phyloP scores from a whole-genome alignment of 345 rosid species.

The Lumnitzera littorea region DNA sequence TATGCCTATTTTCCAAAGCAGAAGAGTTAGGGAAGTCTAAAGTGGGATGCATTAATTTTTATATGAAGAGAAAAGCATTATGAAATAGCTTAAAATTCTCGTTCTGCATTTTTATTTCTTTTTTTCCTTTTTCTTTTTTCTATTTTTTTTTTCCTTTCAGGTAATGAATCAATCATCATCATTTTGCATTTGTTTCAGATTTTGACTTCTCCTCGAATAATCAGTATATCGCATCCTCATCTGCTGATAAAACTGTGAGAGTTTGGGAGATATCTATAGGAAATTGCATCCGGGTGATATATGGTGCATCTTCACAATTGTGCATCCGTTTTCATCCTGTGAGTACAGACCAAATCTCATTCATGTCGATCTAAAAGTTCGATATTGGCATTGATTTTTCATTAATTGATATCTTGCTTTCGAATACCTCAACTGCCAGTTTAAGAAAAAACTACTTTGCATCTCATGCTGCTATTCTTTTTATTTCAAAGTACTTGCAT shows the following conservation, averaged over 20 bases:
- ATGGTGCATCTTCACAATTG: constrained; percentile 77
- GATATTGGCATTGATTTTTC: neutral
- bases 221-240: constrained; percentile 89
- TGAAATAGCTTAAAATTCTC: constrained; percentile 6
- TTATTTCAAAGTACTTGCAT: no score
- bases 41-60: no score
- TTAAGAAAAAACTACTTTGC: no score
- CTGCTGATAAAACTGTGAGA: constrained; percentile 92
- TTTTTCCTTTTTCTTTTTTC: neutral
- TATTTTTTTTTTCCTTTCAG: constrained; percentile 2
- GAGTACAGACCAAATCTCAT: constrained; percentile 23
- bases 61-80: no score
- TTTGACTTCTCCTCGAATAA: constrained; percentile 98
- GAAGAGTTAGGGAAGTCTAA: no score
- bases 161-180: constrained; percentile 6
- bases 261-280: constrained; percentile 95
- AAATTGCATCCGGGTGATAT: constrained; percentile 87
- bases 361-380: neutral
- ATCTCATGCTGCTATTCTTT: no score
- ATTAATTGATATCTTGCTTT: neutral
- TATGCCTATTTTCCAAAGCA: no score
- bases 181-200: constrained; percentile 43
- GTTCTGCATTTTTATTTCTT: neutral
- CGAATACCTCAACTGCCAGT: no score
- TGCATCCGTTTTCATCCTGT: constrained; percentile 97